Conservation (phyloP, 192 early-diverging fungal species). For the Coemansia sp. region DNA sequence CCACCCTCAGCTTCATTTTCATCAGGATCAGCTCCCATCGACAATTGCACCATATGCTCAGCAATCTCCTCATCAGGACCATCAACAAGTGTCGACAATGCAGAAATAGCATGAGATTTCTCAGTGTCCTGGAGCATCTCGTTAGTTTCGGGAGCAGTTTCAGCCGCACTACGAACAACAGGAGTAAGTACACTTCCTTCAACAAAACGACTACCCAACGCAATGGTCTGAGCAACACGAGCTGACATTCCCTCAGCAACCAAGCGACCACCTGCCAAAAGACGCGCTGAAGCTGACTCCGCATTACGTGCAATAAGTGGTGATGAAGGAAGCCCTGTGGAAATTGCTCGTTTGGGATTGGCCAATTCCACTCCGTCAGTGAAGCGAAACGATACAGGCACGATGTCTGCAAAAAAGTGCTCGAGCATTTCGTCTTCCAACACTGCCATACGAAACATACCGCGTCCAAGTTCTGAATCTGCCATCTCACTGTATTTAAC, state of each 20-base stretch:
- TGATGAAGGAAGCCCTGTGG: slow-evolving; percentile 37
- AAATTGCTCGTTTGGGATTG: slow-evolving; percentile 46
- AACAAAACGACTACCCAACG: slow-evolving; percentile 52
- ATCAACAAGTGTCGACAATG: neutral
- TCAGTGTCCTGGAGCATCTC: neutral
- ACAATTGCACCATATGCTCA: slow-evolving; percentile 31
- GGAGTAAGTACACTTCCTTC: slow-evolving; percentile 40
- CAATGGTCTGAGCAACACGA: slow-evolving; percentile 48
- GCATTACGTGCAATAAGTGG: slow-evolving; percentile 26
- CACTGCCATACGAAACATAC: slow-evolving; percentile 76
- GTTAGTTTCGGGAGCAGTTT: neutral
- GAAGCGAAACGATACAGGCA: slow-evolving; percentile 46
- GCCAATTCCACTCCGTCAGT: slow-evolving; percentile 52
- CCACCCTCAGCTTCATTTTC: neutral
- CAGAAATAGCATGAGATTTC: neutral
- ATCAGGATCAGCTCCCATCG: neutral
- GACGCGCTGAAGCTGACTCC: slow-evolving; percentile 23
- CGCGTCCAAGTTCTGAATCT: slow-evolving; percentile 37
- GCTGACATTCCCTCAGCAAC: slow-evolving; percentile 48
- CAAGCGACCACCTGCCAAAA: slow-evolving; percentile 30
- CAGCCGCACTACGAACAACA: slow-evolving; percentile 32
- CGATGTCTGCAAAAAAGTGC: slow-evolving; percentile 69
- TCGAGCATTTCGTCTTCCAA: slow-evolving; percentile 84
- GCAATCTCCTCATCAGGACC: slow-evolving; percentile 18
- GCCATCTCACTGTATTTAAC: slow-evolving; percentile 19